Base-by-base conservation (phyloP, 164 flowering plant species). In the Chimonanthus salicifolius region DNA sequence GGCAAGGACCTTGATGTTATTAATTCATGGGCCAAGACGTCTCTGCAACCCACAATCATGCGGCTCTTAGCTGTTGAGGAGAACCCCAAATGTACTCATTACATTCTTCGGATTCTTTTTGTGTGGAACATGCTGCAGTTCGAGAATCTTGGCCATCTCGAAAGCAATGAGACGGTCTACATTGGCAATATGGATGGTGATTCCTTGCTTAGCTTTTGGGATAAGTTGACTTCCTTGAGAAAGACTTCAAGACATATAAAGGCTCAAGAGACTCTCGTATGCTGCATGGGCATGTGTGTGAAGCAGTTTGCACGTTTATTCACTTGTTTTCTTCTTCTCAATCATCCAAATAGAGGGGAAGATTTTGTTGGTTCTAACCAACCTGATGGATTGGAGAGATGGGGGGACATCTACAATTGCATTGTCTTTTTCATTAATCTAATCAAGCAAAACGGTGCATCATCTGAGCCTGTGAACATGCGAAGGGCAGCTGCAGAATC, bases 401-500 rank as follows among this genome's bases (percentile, higher is more conserved):
- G 73, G 74, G 71, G 74, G 11, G 70, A 51, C 47, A 81, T 85
- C 49, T 83, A 82, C 70, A 84, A 76, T 15, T 80, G 83, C 78
- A 81, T 92, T 3, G 68, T 67, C 63, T 79, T 75, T 73, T 92
- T 82, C 78, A 79, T 85, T 64, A 33, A 72, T 74, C 74, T 89
- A 64, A 81, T 95, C 46, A 82, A 83, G 77, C 83, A 83, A 72
- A 79, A 83, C 73, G 82, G 94, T 82, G 80, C 76, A 72, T 72
- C 98, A 71, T 88, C 98, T 74, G 90, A 89, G 85, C 90, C 90
- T 60, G 89, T 86, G 58, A 90, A 78, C 80, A 87, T 89, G 87
- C 90, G 99, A 3, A 92, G 73, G 80, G 98, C 97, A 45, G 92
- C 94, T 69, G 92, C 94, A 43, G 94, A 90, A 69, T 86, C 98